A percentile compares a stretch with the other conserved stretches of the same genome.
phyloP scores from a whole-genome alignment of 148 eudicot genomes.

The Vaccinium myrtillus region DNA sequence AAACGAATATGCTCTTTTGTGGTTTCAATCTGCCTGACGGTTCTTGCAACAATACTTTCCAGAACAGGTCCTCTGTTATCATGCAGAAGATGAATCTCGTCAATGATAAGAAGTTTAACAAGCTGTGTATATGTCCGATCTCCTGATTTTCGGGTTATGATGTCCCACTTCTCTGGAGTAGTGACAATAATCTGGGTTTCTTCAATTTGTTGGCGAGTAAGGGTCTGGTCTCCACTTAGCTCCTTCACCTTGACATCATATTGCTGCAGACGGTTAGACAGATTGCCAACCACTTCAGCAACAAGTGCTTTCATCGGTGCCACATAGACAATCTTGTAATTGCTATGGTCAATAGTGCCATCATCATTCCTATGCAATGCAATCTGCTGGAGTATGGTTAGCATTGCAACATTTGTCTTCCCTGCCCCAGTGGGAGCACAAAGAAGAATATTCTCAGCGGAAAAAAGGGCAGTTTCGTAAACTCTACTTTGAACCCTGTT shows the following conservation, averaged over 20 bases:
- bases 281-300: constrained; percentile 64
- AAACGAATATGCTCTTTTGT: constrained; percentile 61
- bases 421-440: constrained; percentile 81
- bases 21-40: constrained; percentile 64
- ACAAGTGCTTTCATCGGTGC: constrained; percentile 76
- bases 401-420: constrained; percentile 69
- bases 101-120: constrained; percentile 62
- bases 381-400: constrained; percentile 66
- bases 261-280: constrained; percentile 54
- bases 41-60: constrained; percentile 72
- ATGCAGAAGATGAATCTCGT: constrained; percentile 71
- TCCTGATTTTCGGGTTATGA: constrained; percentile 66
- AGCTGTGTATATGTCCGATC: constrained; percentile 67
- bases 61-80: constrained; percentile 73
- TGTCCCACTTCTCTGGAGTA: constrained; percentile 78
- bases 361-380: constrained; percentile 46
- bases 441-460: constrained; percentile 60
- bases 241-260: constrained; percentile 63
- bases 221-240: constrained; percentile 67
- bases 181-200: constrained; percentile 74
- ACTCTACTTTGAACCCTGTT: constrained; percentile 70
- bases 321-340: constrained; percentile 63
- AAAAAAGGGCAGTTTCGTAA: constrained; percentile 57
- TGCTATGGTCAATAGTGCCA: constrained; percentile 44
- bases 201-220: constrained; percentile 58